phyloP scores from a whole-genome alignment of 164 flowering plant genomes.

The Echeveria elegans region DNA sequence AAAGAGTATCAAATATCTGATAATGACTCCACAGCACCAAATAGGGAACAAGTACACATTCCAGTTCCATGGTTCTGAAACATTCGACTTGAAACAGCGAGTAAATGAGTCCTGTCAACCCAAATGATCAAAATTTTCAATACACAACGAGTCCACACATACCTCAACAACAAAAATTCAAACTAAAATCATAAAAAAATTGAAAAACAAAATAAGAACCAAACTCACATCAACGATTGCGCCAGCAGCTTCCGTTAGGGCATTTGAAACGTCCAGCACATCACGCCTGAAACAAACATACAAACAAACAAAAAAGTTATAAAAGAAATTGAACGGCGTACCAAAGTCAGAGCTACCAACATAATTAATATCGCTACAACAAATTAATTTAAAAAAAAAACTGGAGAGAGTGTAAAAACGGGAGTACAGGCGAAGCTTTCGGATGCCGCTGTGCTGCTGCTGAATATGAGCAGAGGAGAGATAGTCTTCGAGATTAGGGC shows the following conservation, averaged over 20 bases:
- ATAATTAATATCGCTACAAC: too few species aligned
- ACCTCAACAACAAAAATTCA: neutral
- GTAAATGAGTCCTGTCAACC: constrained; percentile 79
- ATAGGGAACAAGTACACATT: constrained; percentile 84
- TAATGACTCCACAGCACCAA: constrained; percentile 85
- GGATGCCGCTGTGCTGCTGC: constrained; percentile 34
- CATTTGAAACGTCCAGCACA: constrained; percentile 82
- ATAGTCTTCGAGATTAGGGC: constrained; percentile 82
- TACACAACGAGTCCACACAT: neutral
- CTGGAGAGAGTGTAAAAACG: too few species aligned
- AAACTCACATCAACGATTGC: constrained; percentile 74
- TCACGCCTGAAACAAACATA: constrained; percentile 41
- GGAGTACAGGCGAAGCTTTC: constrained; percentile 65
- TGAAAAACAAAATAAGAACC: neutral
- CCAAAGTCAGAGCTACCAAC: too few species aligned
- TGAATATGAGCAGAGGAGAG: constrained; percentile 58
- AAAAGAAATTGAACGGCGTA: too few species aligned
- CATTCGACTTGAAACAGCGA: constrained; percentile 94
- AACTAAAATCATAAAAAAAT: neutral
- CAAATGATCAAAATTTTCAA: neutral
- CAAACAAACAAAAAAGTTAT: neutral
- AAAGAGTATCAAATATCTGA: constrained; percentile 70
- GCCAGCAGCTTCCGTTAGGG: constrained; percentile 88
- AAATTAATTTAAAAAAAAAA: too few species aligned
- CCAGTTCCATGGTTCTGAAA: constrained; percentile 99